Base-by-base conservation (phyloP, 192 early-diverging fungal genomes). In the Backusella tuberculispora region DNA sequence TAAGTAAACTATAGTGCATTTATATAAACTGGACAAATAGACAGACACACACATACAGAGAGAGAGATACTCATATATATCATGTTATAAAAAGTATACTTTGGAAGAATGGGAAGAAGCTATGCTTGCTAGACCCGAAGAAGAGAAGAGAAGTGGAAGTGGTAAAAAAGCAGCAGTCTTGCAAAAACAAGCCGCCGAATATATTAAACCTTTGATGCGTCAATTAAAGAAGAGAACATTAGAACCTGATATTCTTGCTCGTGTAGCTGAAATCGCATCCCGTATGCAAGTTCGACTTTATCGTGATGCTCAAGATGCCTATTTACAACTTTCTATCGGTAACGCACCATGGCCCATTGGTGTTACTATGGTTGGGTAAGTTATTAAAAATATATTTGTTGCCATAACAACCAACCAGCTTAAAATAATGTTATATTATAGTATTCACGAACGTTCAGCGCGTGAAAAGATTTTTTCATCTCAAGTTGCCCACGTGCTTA, bases 271-370 rank as follows among this genome's bases (percentile, higher is more conserved):
- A 81, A 99, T 99, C 75, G 90, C 91, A 26, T 81, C 88, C n/a
- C 76, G 87, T 40, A 92, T 96, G 89, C 91, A 95, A 66, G 85
- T 92, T 45, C 86, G 95, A 50, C 93, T 96, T 83, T 98, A 99
- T 63, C 86, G 95, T 82, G 87, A 92, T 68, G 98, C 98, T 10
- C 96, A 95, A 74, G 95, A 98, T 72, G 86, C 94, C 1, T 99
- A 99, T 78, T 81, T 99, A 65, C 92, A 93, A 69, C 86, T 99
- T 47, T 94, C 94, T 0, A 97, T 99, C 66, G 97, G 98, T 56
- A 99, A 99, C 80, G 94, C 97, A 24, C 96, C 98, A 0, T 99
- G 98, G 98, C 98, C 97, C 13, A 93, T 99, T 81, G 98, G 88
- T 74, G 94, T 98, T 21, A 97, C 96, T 71, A 95, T 96, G 90